Conservation (phyloP, 345 rosid species). For the Brassica nigra region DNA sequence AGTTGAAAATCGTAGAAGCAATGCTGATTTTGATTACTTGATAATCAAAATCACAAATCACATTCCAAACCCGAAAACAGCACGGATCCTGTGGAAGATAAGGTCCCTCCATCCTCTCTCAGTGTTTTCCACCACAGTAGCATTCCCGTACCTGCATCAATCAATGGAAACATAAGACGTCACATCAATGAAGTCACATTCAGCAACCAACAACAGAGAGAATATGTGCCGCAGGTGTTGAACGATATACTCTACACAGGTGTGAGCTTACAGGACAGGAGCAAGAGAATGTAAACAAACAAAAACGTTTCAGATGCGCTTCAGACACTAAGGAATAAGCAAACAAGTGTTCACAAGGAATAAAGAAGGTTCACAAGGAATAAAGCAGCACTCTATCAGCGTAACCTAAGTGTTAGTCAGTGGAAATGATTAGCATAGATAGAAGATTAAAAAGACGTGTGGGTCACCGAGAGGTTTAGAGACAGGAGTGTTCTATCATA, state of each 20-base stretch:
- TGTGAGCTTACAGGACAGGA: not conserved
- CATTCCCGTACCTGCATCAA: conserved; percentile 84
- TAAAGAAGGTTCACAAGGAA: not conserved
- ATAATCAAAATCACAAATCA: conserved; percentile 39
- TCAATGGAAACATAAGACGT: conserved; percentile 7
- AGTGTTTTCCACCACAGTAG: conserved; percentile 90
- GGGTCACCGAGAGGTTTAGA: not conserved
- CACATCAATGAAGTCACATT: not conserved
- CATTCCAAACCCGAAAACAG: conserved; percentile 86
- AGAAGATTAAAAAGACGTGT: not conserved
- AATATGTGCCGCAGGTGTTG: not conserved
- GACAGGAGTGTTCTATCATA: not conserved
- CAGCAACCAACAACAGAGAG: not conserved
- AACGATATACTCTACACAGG: not conserved
- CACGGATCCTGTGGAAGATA: conserved; percentile 83
- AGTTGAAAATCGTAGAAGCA: conserved; percentile 21
- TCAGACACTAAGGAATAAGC: not conserved
- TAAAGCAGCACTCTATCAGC: not conserved
- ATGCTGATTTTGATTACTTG: conserved; percentile 22
- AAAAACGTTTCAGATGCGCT: not conserved
- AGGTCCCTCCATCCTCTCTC: conserved; percentile 98
- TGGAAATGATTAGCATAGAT: not conserved
- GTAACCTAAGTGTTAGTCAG: not conserved
- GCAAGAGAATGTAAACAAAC: not conserved
- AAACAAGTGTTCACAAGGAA: not conserved